These are phyloP conservation scores for Moniliella sp. DNA, from an alignment of 1,284 basidiomycete genomes.

Conservation along the genomic window DNA sequence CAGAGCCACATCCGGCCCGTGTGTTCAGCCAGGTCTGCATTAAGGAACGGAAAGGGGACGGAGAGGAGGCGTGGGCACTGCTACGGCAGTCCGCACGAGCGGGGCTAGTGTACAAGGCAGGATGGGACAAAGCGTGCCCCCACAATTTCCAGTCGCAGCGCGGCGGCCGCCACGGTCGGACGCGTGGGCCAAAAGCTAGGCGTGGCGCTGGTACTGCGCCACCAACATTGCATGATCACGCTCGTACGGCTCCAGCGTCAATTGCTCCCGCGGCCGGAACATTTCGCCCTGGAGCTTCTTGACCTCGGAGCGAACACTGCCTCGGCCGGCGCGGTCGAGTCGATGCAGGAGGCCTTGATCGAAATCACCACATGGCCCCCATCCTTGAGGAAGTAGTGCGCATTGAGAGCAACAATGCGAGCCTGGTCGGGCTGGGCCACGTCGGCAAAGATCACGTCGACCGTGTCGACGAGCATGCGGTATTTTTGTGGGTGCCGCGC, in stretches of 20 bases:
- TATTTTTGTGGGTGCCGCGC: slow-evolving; percentile 53
- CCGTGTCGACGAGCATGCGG: slow-evolving; percentile 29
- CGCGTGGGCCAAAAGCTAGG: too few species aligned
- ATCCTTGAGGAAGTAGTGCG: slow-evolving; percentile 87
- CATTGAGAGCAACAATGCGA: slow-evolving; percentile 56
- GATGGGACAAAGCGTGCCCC: too few species aligned
- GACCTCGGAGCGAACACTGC: slow-evolving; percentile 75
- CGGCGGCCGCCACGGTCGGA: too few species aligned
- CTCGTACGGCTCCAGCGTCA: slow-evolving; percentile 43
- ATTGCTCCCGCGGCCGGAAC: slow-evolving; percentile 81
- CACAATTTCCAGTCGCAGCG: too few species aligned
- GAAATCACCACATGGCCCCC: slow-evolving; percentile 80
- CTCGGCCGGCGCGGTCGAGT: slow-evolving; percentile 73
- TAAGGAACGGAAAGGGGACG: too few species aligned
- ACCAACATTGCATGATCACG: slow-evolving; percentile 31
- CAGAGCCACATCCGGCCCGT: too few species aligned
- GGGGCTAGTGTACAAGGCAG: too few species aligned
- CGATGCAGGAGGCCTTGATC: slow-evolving; percentile 98
- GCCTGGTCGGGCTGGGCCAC: slow-evolving; percentile 97
- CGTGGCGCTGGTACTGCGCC: slow-evolving; percentile 25
- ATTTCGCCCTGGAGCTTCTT: slow-evolving; percentile 50
- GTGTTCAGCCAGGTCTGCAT: too few species aligned
- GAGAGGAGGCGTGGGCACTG: too few species aligned
- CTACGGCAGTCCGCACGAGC: too few species aligned
- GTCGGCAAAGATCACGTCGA: slow-evolving; percentile 53